Base-by-base conservation (phyloP, 2,329 filamentous ascomycete species). In the Tolypocladium ophioglossoides region DNA sequence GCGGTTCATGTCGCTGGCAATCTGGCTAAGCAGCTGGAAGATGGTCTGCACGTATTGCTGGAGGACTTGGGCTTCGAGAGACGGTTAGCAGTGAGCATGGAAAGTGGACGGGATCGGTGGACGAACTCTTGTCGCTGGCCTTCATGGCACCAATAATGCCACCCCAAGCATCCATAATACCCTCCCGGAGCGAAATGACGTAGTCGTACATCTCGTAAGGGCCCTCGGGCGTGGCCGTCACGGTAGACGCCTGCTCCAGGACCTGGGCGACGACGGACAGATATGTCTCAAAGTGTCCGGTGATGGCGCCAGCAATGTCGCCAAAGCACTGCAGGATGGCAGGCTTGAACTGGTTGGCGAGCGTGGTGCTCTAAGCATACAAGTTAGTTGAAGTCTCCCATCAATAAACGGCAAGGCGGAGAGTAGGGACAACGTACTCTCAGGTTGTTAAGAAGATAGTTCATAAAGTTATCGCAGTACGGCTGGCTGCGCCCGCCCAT, bases 131-230 rank as follows among this genome's bases (percentile, higher is more conserved):
- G 65, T 76, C 77, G 65, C 86, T 89, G 52, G 79, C 74, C 77
- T 94, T 95, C 86, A 97, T 91, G 52, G 94, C 91, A 69, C 92
- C 85, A 67, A 99, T 91, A 61, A 96, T 94, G 61, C 94, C 94
- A 64, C 91, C 91, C 91, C 95, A 99, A 37, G 94, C 94, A 78
- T 99, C 94, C 86, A 97, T 96, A 62, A 99, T 97, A 62, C 92
- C 94, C 69, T 99, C 95, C 53, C 94, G 86, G 50, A 99, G 80
- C 22, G 91, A 96, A 59, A 95, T 83, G 62, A 99, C 86, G 68
- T 99, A 99, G 72, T 97, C 92, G 55, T 91, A 86, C 87, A 97
- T 95, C 73, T 99, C 94, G 63, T 91, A 94, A 51, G 87, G 88
- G 56, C 87, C 85, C 61, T 96, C 91, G 32, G 84, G 79, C 54